These are phyloP conservation scores for Dendrobium huoshanense DNA, from an alignment of 106 monocot species.

Conservation along the genomic window DNA sequence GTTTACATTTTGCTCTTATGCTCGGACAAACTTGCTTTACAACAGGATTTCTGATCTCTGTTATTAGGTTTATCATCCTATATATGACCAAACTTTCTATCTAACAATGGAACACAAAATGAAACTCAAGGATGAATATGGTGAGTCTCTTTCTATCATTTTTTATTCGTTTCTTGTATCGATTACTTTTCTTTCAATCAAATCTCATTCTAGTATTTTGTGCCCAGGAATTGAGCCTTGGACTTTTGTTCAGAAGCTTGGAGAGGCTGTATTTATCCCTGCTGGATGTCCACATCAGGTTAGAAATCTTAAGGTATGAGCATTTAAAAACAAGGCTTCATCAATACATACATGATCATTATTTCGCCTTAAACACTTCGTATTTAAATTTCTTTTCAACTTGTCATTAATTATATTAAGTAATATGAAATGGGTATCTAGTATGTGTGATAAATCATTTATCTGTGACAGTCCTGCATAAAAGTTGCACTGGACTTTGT, in stretches of 20 bases:
- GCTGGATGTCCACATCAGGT: constrained; percentile 91
- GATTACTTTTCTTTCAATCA: background rate
- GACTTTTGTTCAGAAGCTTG: constrained; percentile 84
- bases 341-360: background rate
- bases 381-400: background rate
- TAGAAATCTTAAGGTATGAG: constrained; percentile 57
- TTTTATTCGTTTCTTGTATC: background rate
- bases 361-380: background rate
- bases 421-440: background rate
- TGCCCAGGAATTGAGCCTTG: constrained; percentile 74
- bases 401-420: background rate
- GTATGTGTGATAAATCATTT: background rate
- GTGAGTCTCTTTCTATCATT: constrained; percentile 15
- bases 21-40: background rate
- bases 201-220: background rate
- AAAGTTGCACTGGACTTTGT: constrained; percentile 93
- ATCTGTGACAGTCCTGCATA: constrained; percentile 66
- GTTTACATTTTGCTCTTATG: background rate
- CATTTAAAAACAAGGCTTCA: background rate
- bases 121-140: constrained; percentile 70
- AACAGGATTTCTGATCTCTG: background rate
- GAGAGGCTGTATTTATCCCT: constrained; percentile 86
- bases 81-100: constrained; percentile 77
- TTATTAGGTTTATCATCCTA: constrained; percentile 52
- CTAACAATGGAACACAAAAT: constrained; percentile 58